These are phyloP conservation scores for Sporodiniella umbellata DNA, from an alignment of 371 early-diverging fungal genomes.

Conservation along the genomic window DNA sequence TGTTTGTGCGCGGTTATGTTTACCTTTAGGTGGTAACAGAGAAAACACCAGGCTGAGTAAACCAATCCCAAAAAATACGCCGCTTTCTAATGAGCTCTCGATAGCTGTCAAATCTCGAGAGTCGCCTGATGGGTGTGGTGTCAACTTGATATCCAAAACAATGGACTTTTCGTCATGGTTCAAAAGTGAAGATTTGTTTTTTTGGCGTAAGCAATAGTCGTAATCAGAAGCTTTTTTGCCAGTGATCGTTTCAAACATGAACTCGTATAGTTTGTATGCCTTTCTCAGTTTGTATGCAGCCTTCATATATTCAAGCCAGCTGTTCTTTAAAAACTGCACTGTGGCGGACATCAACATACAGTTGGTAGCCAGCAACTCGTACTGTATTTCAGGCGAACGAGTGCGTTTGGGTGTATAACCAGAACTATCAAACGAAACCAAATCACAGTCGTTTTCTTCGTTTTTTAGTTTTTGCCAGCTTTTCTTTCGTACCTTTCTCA, in stretches of 20 bases:
- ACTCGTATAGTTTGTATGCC: conserved; percentile 46
- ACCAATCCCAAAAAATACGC: conserved; percentile 45
- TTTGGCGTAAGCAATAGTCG: conserved; percentile 12
- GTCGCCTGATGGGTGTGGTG: not conserved
- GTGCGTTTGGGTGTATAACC: not conserved
- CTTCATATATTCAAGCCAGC: conserved; percentile 50
- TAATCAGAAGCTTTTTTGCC: conserved; percentile 43
- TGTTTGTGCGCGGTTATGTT: too few relatives aligned
- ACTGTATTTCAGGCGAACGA: conserved; percentile 22
- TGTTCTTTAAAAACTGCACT: conserved; percentile 41
- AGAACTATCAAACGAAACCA: conserved; percentile 1
- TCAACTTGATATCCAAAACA: not conserved
- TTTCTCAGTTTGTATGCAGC: conserved; percentile 46
- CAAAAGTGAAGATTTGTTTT: not conserved
- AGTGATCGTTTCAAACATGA: conserved; percentile 39
- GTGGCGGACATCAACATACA: conserved; percentile 50
- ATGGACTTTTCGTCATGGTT: not conserved
- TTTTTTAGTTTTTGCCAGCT: conserved; percentile 12
- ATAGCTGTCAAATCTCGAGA: conserved; percentile 2
- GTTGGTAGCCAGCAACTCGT: conserved; percentile 38
- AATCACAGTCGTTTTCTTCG: not conserved
- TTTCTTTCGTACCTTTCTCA: conserved; percentile 25
- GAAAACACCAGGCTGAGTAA: conserved; percentile 47
- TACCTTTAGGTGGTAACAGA: conserved; percentile 46
- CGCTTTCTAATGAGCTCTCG: conserved; percentile 36